These are phyloP conservation scores for Cyclotella sp. DNA, from an alignment of 108 stramenopile species.

Conservation along the genomic window DNA sequence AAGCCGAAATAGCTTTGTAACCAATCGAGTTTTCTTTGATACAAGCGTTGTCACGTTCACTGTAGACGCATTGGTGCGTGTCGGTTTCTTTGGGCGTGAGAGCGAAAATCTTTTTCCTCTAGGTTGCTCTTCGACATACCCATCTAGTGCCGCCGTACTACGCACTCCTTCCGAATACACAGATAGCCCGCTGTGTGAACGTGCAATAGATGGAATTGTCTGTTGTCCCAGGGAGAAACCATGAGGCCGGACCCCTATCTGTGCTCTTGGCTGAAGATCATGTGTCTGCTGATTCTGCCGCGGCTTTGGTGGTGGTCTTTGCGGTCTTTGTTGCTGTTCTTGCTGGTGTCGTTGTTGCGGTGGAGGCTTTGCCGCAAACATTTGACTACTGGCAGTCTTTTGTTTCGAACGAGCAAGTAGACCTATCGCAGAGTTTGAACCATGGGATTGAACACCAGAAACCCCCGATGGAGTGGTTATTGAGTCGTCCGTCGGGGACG, in stretches of 20 bases:
- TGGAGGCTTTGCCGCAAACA: background rate
- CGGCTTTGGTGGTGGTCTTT: background rate
- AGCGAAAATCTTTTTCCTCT: background rate
- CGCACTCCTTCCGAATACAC: slow-evolving; percentile 2
- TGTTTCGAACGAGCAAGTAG: too few species aligned
- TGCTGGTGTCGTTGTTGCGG: background rate
- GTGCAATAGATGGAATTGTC: background rate
- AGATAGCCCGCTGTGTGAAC: background rate
- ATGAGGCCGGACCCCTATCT: background rate
- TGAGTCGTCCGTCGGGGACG: too few species aligned
- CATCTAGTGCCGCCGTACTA: slow-evolving; percentile 18
- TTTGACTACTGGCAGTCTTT: too few species aligned
- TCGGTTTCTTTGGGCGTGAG: slow-evolving; percentile 2
- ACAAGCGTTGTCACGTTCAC: background rate
- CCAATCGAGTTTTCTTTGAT: background rate
- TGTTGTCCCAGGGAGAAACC: background rate
- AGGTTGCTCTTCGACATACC: background rate
- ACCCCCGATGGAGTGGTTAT: too few species aligned
- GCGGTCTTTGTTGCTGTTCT: background rate
- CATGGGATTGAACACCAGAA: too few species aligned
- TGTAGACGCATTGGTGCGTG: background rate
- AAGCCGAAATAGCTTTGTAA: background rate
- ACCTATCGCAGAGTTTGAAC: too few species aligned
- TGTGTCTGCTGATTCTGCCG: background rate
- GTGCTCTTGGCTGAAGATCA: background rate